Base-by-base conservation (phyloP, 1,284 basidiomycete species). In the Fomitopsis betulina region DNA sequence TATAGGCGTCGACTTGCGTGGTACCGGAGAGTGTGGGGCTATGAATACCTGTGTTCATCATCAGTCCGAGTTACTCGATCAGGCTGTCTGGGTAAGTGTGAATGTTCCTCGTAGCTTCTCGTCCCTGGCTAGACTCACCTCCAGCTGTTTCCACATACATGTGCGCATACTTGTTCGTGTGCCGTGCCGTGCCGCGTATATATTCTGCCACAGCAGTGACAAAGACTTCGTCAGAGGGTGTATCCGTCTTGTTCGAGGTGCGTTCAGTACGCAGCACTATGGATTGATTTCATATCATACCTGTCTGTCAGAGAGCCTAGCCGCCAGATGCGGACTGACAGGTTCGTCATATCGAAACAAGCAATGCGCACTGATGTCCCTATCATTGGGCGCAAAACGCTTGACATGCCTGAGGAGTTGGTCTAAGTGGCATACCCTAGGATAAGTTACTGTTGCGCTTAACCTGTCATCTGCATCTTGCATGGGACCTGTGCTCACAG, bases 141-240 rank as follows among this genome's bases (percentile, higher is more conserved):
- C 96, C 96, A 8, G 95, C 96, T 5, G 96, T 96, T 75, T 99
- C 96, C 49, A 98, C 76, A 68, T 91, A 98, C 76, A 96, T 84
- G 66, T 88, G 83, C 49, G 49, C 33, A 19, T 4, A 32, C 4
- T 2, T 25, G 2, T 27, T 10, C n/a, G 32, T 51, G 2, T 35
- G 13, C 2, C 17, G 30, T 15, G 49, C 30, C 5, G 82, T 84
- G 50, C 73, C 62, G 23, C 79, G 75, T 12, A 92, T 84, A 67
- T 89, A 83, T 33, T 74, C 74, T 1, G 87, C 82, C 5, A 96
- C 79, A 13, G 87, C 81, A 30, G 80, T 79, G 10, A 91, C 79
- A 45, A 98, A 85, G 3, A 84, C 83, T 19, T 82, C 76, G 65
- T 97, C 84, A 0, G 86, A 76, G 17, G 84, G 82, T 23, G 79